A percentile compares a stretch with the other conserved stretches of the same genome.
Evolutionary conservation across 2,329 filamentous ascomycete genomes (phyloP).

Genomic region (Gaeumannomyces tritici): DNA sequence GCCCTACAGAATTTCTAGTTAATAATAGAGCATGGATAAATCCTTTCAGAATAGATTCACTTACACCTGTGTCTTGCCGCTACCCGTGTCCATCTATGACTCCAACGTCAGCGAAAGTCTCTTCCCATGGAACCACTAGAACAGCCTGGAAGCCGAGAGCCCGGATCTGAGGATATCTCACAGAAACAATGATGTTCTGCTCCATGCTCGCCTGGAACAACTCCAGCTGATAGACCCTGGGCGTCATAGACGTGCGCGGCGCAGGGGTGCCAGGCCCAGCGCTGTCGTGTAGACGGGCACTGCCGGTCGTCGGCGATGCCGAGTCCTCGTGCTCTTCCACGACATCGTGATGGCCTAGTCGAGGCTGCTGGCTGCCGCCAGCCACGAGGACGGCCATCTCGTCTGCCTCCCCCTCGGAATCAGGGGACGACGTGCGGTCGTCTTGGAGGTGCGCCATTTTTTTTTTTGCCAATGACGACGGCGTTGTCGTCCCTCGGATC

Average conservation of each 20-base stretch:
- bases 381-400: neutral
- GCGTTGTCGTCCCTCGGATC: neutral
- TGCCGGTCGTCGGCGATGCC: neutral
- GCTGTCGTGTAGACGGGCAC: neutral
- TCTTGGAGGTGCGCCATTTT: neutral
- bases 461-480: neutral
- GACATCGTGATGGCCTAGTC: neutral
- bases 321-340: neutral
- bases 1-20: constrained; percentile 36
- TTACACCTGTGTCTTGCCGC: constrained; percentile 70
- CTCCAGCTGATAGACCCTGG: constrained; percentile 62
- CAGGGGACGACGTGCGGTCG: neutral
- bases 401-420: neutral
- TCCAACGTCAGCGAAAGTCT: neutral
- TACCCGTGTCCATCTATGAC: constrained; percentile 67
- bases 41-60: constrained; percentile 14
- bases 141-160: neutral
- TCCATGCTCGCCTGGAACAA: constrained; percentile 64
- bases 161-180: constrained; percentile 20
- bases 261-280: too few species aligned
- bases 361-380: neutral
- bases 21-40: neutral
- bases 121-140: too few species aligned
- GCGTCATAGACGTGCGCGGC: constrained; percentile 21
- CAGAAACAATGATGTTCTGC: constrained; percentile 62